These are phyloP conservation scores for Fusarium mundagurra DNA, from an alignment of 2,329 filamentous ascomycete species.

Conservation along the genomic window DNA sequence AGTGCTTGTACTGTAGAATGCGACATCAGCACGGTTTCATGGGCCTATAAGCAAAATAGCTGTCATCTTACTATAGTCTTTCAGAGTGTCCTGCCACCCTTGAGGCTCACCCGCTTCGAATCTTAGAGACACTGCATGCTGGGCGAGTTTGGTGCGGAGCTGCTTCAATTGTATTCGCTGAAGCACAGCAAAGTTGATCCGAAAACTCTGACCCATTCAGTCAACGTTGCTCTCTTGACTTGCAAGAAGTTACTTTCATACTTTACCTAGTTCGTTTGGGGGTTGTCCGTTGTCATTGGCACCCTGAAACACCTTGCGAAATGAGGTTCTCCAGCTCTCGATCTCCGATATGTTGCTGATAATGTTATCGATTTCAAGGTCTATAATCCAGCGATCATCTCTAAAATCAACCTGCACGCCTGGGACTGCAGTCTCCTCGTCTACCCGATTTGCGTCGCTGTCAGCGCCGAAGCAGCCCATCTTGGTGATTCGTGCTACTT, in stretches of 20 bases:
- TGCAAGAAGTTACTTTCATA: accelerated
- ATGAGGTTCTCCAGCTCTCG: background rate
- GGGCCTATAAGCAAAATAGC: accelerated
- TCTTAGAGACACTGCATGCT: background rate
- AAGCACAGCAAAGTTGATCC: background rate
- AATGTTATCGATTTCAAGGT: background rate
- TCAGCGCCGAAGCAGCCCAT: background rate
- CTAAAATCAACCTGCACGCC: background rate
- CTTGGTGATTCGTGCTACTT: background rate
- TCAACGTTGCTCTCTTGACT: background rate
- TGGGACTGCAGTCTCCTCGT: background rate
- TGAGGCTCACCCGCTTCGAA: background rate
- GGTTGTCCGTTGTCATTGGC: too few species aligned
- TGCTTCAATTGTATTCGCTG: background rate
- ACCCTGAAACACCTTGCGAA: background rate
- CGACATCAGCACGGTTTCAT: background rate
- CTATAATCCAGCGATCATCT: background rate
- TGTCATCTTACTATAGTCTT: background rate
- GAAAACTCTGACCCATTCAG: background rate
- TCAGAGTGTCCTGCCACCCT: background rate
- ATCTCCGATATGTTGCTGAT: background rate
- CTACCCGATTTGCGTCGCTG: accelerated
- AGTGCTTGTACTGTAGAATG: background rate
- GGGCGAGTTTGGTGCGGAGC: background rate
- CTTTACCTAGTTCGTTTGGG: background rate